phyloP scores from a whole-genome alignment of 129 eudicot species.

The Flaveria bidentis region DNA sequence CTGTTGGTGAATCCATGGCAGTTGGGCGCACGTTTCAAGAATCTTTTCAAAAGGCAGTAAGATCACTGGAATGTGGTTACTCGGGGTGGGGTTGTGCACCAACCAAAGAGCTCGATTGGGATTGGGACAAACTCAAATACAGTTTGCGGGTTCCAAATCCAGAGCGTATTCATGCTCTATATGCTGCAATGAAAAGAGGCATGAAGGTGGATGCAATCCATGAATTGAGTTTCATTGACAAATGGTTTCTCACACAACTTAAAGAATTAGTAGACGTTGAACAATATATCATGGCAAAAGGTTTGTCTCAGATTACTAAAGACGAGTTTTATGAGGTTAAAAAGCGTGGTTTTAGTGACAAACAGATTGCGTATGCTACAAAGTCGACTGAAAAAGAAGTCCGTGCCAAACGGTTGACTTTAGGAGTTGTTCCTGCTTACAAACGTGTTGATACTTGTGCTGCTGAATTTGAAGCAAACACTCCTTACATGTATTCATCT shows the following conservation, averaged over 20 bases:
- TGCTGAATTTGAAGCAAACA: slow-evolving; percentile 94
- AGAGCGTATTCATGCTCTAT: slow-evolving; percentile 84
- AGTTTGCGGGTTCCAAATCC: slow-evolving; percentile 85
- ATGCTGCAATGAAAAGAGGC: slow-evolving; percentile 90
- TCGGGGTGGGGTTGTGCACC: slow-evolving; percentile 97
- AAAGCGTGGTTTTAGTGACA: slow-evolving; percentile 92
- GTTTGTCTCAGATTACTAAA: slow-evolving; percentile 54
- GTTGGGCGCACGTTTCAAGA: slow-evolving; percentile 97
- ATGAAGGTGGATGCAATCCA: slow-evolving; percentile 85
- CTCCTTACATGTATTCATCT: slow-evolving; percentile 96
- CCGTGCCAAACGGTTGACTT: slow-evolving; percentile 60
- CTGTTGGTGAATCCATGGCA: slow-evolving; percentile 99
- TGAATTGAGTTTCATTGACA: slow-evolving; percentile 70
- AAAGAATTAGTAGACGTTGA: slow-evolving; percentile 88
- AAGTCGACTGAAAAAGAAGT: slow-evolving; percentile 69
- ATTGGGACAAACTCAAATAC: slow-evolving; percentile 85
- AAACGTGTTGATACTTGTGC: slow-evolving; percentile 98
- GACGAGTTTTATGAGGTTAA: slow-evolving; percentile 83
- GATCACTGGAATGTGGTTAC: slow-evolving; percentile 84
- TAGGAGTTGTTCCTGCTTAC: slow-evolving; percentile 84
- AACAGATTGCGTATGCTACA: slow-evolving; percentile 83
- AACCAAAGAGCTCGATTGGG: slow-evolving; percentile 87
- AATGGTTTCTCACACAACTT: slow-evolving; percentile 92
- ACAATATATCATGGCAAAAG: slow-evolving; percentile 58
- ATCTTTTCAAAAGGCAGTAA: slow-evolving; percentile 89